Evolutionary conservation across 2,329 filamentous ascomycete species (phyloP).

Genomic region (Daldinia sp.): DNA sequence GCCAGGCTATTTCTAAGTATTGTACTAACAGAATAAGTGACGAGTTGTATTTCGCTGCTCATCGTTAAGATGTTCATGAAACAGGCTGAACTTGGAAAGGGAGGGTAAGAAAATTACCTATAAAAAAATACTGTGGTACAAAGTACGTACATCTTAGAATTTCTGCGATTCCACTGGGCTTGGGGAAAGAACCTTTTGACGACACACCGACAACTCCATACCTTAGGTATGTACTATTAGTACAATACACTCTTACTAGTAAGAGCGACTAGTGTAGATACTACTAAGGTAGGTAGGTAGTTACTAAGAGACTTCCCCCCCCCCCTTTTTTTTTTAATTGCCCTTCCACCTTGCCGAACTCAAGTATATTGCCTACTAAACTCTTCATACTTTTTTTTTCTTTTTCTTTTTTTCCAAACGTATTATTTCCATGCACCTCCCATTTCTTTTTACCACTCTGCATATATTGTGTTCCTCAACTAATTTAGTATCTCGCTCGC

Average conservation of each 20-base stretch:
- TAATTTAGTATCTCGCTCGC: neutral
- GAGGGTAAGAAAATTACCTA: slow-evolving; percentile 17
- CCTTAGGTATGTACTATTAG: neutral
- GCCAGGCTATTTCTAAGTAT: slow-evolving; percentile 21
- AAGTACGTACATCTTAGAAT: neutral
- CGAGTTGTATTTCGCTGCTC: slow-evolving; percentile 5
- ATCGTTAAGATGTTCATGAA: slow-evolving; percentile 37
- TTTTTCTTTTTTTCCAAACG: neutral
- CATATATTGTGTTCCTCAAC: neutral
- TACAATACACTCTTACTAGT: too few species aligned
- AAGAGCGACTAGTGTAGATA: too few species aligned
- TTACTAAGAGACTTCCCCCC: slow-evolving; percentile 25
- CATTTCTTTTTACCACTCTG: neutral
- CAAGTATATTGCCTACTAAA: slow-evolving; percentile 5
- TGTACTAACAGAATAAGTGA: slow-evolving; percentile 6
- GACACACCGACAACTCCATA: slow-evolving; percentile 31
- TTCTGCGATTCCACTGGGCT: slow-evolving; percentile 12
- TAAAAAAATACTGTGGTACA: neutral
- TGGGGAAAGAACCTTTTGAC: slow-evolving; percentile 29
- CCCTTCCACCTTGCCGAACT: slow-evolving; percentile 10
- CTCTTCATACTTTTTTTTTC: slow-evolving; percentile 13
- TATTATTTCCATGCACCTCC: neutral
- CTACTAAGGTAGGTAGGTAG: too few species aligned
- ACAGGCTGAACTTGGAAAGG: slow-evolving; percentile 39
- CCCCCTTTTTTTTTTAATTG: slow-evolving; percentile 8